Conservation (phyloP, 805 yeast species). For the Candida alai region DNA sequence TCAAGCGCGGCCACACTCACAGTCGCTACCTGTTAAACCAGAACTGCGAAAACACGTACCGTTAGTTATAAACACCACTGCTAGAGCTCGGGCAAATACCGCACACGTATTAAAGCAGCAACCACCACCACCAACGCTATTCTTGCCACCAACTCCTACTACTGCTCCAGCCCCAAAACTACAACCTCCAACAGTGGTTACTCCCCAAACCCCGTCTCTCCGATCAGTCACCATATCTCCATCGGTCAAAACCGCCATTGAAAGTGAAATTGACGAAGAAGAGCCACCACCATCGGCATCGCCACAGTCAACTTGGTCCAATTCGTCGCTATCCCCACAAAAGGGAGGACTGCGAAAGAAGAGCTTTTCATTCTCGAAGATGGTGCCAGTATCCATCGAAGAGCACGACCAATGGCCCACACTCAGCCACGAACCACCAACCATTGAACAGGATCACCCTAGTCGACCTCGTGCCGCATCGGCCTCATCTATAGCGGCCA, state of each 20-base stretch:
- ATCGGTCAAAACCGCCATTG: conserved; percentile 21
- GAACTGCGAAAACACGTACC: conserved; percentile 8
- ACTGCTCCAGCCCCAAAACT: conserved; percentile 10
- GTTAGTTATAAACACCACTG: conserved; percentile 5
- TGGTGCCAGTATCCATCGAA: conserved; percentile 1
- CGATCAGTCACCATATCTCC: conserved; percentile 39
- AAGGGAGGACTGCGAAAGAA: conserved; percentile 7
- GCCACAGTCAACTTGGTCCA: conserved; percentile 16
- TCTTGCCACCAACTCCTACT: conserved; percentile 9
- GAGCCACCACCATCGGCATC: conserved; percentile 13
- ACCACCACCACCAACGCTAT: conserved; percentile 1
- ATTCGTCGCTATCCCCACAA: conserved; percentile 6
- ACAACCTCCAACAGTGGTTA: conserved; percentile 11
- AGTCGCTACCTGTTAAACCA: conserved; percentile 24
- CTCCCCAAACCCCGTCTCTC: conserved; percentile 23
- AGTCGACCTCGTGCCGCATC: conserved; percentile 14
- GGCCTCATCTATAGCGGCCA: conserved; percentile 25
- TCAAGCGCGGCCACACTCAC: conserved; percentile 25
- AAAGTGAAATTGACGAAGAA: no score
- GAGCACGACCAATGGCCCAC: conserved; percentile 8
- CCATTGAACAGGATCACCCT: no score
- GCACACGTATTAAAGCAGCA: conserved; percentile 14
- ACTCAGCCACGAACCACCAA: neutral
- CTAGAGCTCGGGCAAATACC: conserved; percentile 24
- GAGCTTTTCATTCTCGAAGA: conserved; percentile 14